phyloP scores from a whole-genome alignment of 2,329 filamentous ascomycete genomes.

The Ascochyta lentis region DNA sequence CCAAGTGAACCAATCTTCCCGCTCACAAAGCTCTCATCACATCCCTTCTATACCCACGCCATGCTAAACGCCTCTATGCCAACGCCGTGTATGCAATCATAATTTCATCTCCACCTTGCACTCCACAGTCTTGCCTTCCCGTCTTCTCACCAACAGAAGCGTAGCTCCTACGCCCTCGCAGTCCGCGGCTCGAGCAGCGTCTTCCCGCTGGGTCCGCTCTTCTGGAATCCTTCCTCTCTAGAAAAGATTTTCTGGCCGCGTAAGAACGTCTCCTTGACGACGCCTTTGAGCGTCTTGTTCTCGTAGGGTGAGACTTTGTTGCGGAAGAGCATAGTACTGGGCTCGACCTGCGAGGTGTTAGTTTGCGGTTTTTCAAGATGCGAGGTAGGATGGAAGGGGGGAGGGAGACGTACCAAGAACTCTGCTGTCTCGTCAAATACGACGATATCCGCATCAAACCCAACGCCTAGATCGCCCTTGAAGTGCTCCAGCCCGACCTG shows the following conservation, averaged over 20 bases:
- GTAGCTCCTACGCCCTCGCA: neutral
- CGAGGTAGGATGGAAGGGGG: too few species aligned
- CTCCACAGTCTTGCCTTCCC: neutral
- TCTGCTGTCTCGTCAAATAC: conserved; percentile 86
- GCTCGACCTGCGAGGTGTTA: conserved; percentile 46
- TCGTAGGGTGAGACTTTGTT: conserved; percentile 94
- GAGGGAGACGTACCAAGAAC: conserved; percentile 68
- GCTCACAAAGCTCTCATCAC: too few species aligned
- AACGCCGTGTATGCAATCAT: conserved; percentile 24
- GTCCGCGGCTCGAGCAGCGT: conserved; percentile 59
- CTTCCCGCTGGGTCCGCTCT: conserved; percentile 57
- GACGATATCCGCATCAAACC: conserved; percentile 89
- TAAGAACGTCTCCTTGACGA: conserved; percentile 86
- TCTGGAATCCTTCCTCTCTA: conserved; percentile 70
- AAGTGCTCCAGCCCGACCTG: conserved; percentile 83
- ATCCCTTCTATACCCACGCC: neutral
- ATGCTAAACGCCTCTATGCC: conserved; percentile 8
- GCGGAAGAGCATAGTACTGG: conserved; percentile 89
- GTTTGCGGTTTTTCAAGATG: too few species aligned
- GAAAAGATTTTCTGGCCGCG: conserved; percentile 77
- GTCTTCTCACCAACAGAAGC: neutral
- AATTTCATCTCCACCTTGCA: neutral
- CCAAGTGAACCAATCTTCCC: too few species aligned
- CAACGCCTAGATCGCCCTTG: conserved; percentile 82
- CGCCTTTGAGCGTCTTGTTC: conserved; percentile 76